These are phyloP conservation scores for Chaetomium globosum DNA, from an alignment of 2,329 filamentous ascomycete genomes.

Conservation along the genomic window DNA sequence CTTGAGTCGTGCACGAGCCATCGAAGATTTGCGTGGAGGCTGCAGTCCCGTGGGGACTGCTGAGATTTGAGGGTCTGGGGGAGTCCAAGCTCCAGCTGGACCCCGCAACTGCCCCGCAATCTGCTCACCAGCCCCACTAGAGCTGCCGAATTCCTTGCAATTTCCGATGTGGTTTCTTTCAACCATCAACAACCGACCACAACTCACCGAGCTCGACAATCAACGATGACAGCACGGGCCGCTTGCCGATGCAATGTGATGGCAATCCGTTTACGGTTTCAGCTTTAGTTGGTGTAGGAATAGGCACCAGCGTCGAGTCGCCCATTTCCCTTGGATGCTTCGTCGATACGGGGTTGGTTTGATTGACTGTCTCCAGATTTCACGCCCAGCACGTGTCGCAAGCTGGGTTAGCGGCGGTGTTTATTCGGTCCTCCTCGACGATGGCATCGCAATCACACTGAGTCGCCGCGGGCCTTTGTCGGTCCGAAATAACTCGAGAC, in stretches of 20 bases:
- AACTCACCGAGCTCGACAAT: not conserved
- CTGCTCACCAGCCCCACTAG: not conserved
- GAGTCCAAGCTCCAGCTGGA: not conserved
- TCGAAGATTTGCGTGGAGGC: not conserved
- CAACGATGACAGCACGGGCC: slow-evolving; percentile 1
- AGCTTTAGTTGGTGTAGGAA: not conserved
- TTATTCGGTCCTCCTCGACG: slow-evolving; percentile 6
- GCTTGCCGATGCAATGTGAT: slow-evolving; percentile 1
- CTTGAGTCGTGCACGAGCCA: not conserved
- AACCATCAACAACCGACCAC: not conserved
- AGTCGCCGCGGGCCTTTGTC: not conserved
- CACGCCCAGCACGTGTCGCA: not conserved
- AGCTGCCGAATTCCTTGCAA: slow-evolving; percentile 9
- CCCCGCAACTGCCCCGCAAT: slow-evolving; percentile 1
- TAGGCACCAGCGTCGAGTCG: not conserved
- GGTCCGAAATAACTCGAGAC: slow-evolving; percentile 8
- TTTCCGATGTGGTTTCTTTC: slow-evolving; percentile 5
- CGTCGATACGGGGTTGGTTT: not conserved
- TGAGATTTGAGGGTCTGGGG: not conserved
- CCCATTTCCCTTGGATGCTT: not conserved
- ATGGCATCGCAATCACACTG: not conserved
- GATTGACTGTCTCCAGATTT: slow-evolving; percentile 1
- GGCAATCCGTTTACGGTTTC: not conserved
- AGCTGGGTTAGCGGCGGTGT: not conserved
- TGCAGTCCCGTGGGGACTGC: too few species aligned